Evolutionary conservation across 2,329 filamentous ascomycete species (phyloP).

Genomic region (Aureobasidium mangrovei): DNA sequence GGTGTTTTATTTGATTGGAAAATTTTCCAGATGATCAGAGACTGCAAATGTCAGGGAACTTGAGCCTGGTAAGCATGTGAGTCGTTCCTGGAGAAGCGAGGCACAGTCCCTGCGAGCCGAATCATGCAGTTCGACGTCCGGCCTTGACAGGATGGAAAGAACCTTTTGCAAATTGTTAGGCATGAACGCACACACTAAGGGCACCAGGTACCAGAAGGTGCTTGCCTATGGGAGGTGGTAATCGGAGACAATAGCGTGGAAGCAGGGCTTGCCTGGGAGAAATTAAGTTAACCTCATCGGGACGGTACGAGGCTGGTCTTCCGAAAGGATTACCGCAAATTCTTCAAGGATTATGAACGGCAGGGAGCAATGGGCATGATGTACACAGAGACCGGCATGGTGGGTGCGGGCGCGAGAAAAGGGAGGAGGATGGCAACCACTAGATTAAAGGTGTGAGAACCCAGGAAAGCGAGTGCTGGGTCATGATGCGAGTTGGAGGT

Average conservation of each 20-base stretch:
- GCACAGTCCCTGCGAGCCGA: slow-evolving; percentile 11
- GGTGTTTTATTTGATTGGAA: not conserved
- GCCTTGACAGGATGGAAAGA: not conserved
- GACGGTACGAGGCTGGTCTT: slow-evolving; percentile 12
- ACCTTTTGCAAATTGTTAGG: slow-evolving; percentile 10
- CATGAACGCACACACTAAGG: slow-evolving; percentile 10
- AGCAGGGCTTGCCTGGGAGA: slow-evolving; percentile 9
- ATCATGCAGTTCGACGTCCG: slow-evolving; percentile 7
- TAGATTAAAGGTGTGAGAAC: not conserved
- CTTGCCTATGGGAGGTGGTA: slow-evolving; percentile 4
- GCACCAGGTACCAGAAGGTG: not conserved
- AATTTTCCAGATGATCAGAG: not conserved
- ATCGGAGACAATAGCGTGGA: slow-evolving; percentile 8
- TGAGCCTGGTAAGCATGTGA: slow-evolving; percentile 12
- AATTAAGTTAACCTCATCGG: slow-evolving; percentile 14
- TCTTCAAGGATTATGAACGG: slow-evolving; percentile 7
- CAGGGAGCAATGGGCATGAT: slow-evolving; percentile 4
- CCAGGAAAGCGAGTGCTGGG: not conserved
- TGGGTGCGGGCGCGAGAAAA: slow-evolving; percentile 3
- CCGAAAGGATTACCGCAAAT: slow-evolving; percentile 6
- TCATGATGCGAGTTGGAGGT: slow-evolving; percentile 4
- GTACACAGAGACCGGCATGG: slow-evolving; percentile 5
- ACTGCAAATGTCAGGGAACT: not conserved
- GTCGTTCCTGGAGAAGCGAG: slow-evolving; percentile 10
- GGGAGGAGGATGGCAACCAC: slow-evolving; percentile 8